A percentile compares a stretch with the other conserved stretches of the same genome.
Conservation (phyloP, 495 filamentous ascomycete genomes). For the Lentithecium fluviatile region DNA sequence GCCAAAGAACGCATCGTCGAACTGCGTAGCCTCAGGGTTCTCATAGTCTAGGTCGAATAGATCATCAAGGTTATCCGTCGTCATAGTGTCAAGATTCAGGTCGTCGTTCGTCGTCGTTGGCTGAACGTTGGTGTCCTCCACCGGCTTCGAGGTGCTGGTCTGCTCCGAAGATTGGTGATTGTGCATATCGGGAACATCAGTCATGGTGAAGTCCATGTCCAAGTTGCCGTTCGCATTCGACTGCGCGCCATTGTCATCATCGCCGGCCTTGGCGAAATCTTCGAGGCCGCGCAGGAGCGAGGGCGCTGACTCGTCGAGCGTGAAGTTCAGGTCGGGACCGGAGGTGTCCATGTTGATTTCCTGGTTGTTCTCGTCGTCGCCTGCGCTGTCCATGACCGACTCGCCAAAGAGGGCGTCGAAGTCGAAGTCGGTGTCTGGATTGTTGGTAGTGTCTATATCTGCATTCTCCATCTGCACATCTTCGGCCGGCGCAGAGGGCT, state of each 20-base stretch:
- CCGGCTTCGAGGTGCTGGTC: neutral
- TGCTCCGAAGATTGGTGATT: neutral
- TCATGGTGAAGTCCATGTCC: constrained; percentile 28
- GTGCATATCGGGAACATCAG: constrained; percentile 23
- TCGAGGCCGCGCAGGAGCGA: constrained; percentile 35
- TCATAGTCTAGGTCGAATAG: constrained; percentile 27
- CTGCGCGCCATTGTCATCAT: neutral
- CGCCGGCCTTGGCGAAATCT: constrained; percentile 29
- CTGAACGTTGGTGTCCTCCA: neutral
- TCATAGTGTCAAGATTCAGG: constrained; percentile 9
- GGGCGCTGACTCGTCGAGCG: constrained; percentile 28
- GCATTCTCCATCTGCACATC: neutral
- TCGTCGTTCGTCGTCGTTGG: neutral
- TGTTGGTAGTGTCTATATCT: neutral
- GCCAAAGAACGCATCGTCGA: constrained; percentile 34
- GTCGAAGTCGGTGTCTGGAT: constrained; percentile 24
- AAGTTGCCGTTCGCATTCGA: constrained; percentile 2
- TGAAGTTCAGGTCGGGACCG: constrained; percentile 20
- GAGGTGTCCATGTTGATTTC: constrained; percentile 16
- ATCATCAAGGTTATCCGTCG: constrained; percentile 27
- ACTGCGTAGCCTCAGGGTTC: constrained; percentile 23
- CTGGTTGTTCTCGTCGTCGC: constrained; percentile 5
- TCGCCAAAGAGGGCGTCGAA: constrained; percentile 35
- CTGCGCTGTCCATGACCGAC: neutral
- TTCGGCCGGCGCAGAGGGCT: neutral